Evolutionary conservation across 192 early-diverging fungal genomes (phyloP).

Genomic region (Entomortierella lignicola): DNA sequence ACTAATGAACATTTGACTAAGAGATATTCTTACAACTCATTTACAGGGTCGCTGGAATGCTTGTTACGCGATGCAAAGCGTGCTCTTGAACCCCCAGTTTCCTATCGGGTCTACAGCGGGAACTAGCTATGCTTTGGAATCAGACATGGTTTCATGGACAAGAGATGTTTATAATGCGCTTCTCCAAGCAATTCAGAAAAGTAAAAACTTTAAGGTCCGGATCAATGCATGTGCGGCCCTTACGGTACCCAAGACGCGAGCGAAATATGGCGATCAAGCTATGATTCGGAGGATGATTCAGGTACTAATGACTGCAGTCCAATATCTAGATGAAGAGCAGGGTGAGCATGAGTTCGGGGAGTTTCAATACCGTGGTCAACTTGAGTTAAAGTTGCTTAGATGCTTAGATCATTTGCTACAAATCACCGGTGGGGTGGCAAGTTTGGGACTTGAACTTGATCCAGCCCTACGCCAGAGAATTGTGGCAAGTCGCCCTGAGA

Average conservation of each 20-base stretch:
- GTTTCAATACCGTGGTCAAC: conserved; percentile 40
- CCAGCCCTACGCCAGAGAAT: conserved; percentile 25
- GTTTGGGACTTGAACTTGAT: conserved; percentile 21
- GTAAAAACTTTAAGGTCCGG: conserved; percentile 84
- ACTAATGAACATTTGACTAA: not conserved
- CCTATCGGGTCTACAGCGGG: conserved; percentile 63
- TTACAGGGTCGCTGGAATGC: conserved; percentile 82
- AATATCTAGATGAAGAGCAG: conserved; percentile 52
- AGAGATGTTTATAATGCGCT: conserved; percentile 64
- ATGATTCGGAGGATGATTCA: conserved; percentile 46
- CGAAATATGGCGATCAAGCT: conserved; percentile 56
- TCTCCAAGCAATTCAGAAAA: conserved; percentile 58
- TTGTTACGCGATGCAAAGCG: conserved; percentile 74
- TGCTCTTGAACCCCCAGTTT: conserved; percentile 64
- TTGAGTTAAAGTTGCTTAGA: conserved; percentile 30
- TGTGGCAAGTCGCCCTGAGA: conserved; percentile 26
- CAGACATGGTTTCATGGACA: conserved; percentile 59
- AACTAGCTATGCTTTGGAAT: conserved; percentile 52
- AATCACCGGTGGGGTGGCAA: conserved; percentile 13
- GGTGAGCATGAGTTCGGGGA: conserved; percentile 44
- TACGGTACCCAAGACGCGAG: conserved; percentile 38
- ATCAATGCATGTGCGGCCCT: conserved; percentile 75
- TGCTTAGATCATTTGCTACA: conserved; percentile 48
- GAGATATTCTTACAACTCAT: not conserved
- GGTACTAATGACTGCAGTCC: conserved; percentile 30